phyloP scores from a whole-genome alignment of 441 rosid genomes.

The Croton laevigatus region DNA sequence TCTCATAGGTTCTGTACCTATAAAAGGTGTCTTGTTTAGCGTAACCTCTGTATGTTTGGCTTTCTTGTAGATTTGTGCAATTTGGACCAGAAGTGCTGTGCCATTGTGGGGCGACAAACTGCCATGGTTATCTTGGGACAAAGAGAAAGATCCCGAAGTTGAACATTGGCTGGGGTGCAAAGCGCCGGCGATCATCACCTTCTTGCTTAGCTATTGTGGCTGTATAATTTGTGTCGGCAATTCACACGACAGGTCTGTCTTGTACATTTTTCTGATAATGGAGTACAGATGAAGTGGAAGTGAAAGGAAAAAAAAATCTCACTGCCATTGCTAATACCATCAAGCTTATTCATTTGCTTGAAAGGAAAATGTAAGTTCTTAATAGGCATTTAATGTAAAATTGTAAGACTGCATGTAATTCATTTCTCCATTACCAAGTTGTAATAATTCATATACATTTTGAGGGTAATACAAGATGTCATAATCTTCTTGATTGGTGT shows the following conservation, averaged over 20 bases:
- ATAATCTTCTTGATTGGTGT: not conserved
- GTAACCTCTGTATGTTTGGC: constrained; percentile 4
- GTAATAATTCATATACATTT: not conserved
- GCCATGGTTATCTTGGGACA: constrained; percentile 80
- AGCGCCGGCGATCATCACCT: constrained; percentile 66
- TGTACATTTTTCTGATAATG: constrained; percentile 18
- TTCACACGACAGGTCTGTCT: not conserved
- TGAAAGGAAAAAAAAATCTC: not conserved
- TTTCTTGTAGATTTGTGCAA: constrained; percentile 68
- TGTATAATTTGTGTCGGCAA: constrained; percentile 22
- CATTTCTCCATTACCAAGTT: not conserved
- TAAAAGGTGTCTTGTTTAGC: not conserved
- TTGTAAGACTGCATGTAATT: constrained; percentile 1
- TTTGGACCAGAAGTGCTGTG: constrained; percentile 91
- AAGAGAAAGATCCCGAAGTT: constrained; percentile 57
- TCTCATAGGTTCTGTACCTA: too few species aligned
- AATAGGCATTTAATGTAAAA: not conserved
- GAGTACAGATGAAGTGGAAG: not conserved
- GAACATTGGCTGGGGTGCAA: constrained; percentile 76
- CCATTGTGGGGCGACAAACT: constrained; percentile 66
- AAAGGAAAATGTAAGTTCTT: not conserved
- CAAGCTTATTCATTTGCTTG: not conserved
- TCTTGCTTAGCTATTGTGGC: constrained; percentile 38
- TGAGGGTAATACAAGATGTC: not conserved
- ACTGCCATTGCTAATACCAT: not conserved